Percentiles rank a stretch among this genome's conserved stretches.
Conservation (phyloP, 306 rosid genomes). For the Acacia confusa region DNA sequence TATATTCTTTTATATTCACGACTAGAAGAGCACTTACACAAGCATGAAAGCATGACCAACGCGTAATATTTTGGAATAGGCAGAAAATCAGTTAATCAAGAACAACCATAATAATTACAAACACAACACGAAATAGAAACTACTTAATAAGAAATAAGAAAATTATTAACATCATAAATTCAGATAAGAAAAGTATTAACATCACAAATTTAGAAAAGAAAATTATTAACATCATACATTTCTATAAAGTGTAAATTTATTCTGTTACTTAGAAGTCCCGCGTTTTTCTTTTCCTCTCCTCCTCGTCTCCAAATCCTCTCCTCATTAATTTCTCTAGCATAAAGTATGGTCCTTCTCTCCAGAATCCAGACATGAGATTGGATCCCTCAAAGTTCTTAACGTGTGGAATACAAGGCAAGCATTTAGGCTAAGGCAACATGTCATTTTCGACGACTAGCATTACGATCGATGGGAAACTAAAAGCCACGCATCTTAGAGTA, state of each 20-base stretch:
- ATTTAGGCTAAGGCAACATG: neutral
- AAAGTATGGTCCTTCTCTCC: neutral
- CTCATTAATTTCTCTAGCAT: neutral
- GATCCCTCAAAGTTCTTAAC: neutral
- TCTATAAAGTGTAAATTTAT: neutral
- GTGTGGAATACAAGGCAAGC: slow-evolving; percentile 18
- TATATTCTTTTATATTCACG: too few species aligned
- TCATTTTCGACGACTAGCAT: neutral
- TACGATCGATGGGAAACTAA: slow-evolving; percentile 20
- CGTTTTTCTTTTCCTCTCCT: neutral
- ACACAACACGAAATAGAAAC: neutral
- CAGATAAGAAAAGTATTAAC: too few species aligned
- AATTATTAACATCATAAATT: too few species aligned
- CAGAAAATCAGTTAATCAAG: neutral
- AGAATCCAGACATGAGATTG: neutral
- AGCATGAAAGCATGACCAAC: neutral
- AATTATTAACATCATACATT: neutral
- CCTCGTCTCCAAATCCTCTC: neutral
- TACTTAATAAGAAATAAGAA: neutral
- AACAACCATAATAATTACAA: neutral
- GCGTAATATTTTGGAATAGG: neutral
- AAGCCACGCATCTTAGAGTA: slow-evolving; percentile 7
- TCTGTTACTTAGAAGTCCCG: neutral
- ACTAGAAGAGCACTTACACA: too few species aligned
- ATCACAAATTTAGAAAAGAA: too few species aligned